Conservation (phyloP, 306 rosid species). For the Cyclanthera cordifolia region DNA sequence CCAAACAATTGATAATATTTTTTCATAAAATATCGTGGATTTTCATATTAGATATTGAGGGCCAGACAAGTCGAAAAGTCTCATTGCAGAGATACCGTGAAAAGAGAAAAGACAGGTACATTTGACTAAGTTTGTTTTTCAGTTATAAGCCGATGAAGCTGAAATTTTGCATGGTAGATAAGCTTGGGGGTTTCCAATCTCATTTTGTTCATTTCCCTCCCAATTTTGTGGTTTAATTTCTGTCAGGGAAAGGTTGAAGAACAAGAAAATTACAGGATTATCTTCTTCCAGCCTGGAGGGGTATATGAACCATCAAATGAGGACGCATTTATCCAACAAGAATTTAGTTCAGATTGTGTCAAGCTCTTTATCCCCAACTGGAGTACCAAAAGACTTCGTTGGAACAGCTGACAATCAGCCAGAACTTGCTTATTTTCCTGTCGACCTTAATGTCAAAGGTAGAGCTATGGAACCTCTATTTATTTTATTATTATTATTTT, state of each 20-base stretch:
- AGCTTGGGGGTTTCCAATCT: slow-evolving; percentile 18
- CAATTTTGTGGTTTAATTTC: slow-evolving; percentile 27
- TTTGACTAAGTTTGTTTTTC: slow-evolving; percentile 19
- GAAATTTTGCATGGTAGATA: slow-evolving; percentile 5
- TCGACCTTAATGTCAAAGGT: slow-evolving; percentile 87
- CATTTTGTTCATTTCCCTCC: slow-evolving; percentile 20
- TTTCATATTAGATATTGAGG: slow-evolving; percentile 56
- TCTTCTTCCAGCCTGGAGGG: slow-evolving; percentile 60
- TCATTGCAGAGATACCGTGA: slow-evolving; percentile 78
- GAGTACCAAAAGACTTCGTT: slow-evolving; percentile 34
- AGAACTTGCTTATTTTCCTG: slow-evolving; percentile 42
- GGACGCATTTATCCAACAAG: slow-evolving; percentile 50
- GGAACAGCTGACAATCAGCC: slow-evolving; percentile 54
- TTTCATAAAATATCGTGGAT: slow-evolving; percentile 10
- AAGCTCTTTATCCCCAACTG: slow-evolving; percentile 69
- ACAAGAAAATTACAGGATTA: slow-evolving; percentile 46
- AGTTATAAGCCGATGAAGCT: slow-evolving; percentile 13
- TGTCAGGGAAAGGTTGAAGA: slow-evolving; percentile 68
- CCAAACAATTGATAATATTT: not conserved
- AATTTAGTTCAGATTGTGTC: slow-evolving; percentile 66
- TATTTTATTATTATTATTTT: too few species aligned
- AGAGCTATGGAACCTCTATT: slow-evolving; percentile 16
- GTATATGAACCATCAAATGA: slow-evolving; percentile 55
- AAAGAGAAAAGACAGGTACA: slow-evolving; percentile 88
- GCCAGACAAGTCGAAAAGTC: slow-evolving; percentile 68